Evolutionary conservation across 768 basidiomycete genomes (phyloP), one percentile per base, ranked within the genome.

Genomic region (Suillus subalutaceus): DNA sequence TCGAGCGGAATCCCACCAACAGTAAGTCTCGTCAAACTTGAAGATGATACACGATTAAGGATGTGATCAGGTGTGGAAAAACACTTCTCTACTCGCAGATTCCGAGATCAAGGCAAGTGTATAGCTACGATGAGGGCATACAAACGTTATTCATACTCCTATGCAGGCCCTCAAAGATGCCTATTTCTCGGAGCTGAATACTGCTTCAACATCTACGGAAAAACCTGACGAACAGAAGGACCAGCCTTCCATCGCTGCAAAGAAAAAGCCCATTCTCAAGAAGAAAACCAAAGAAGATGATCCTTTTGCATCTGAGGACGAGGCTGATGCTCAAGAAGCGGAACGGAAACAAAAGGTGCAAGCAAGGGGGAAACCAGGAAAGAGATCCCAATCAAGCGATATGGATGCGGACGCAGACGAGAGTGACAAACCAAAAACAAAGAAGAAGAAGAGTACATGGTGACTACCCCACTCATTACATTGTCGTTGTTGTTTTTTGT

Each of bases 1-100:
- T 75, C 87, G 0, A 91, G 90, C 72, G 89, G 90, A 9, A 83
- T 93, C 61, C 85, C 82, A 48, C 88, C 91, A 30, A 91, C 91
- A 67, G 91, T 90, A 65, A 56, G 82, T 74, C 52, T 41, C 50
- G 30, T 55, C 57, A n/a, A 41, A 62, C 18, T 63, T 60, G 10
- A 48, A 35, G 23, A 65, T 40, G 64, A 26, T 61, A 20, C 16
- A 32, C 13, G 20, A 37, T 65, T 23, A 63, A 59, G 66, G 37
- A 20, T n/a, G 65, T 48, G 53, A 66, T 6, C 66, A 91, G 91
- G 80, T 87, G 38, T 92, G 91, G 90, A 91, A 89, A 78, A 88
- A 86, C 70, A 78, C 81, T 9, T 80, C 83, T 35, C 73, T 92
- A 23, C 71, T 92, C 64, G 79, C 81, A 23, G 89, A 90, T 20